These are phyloP conservation scores for Tanacetum coccineum DNA, from an alignment of 129 eudicot species.

Conservation along the genomic window DNA sequence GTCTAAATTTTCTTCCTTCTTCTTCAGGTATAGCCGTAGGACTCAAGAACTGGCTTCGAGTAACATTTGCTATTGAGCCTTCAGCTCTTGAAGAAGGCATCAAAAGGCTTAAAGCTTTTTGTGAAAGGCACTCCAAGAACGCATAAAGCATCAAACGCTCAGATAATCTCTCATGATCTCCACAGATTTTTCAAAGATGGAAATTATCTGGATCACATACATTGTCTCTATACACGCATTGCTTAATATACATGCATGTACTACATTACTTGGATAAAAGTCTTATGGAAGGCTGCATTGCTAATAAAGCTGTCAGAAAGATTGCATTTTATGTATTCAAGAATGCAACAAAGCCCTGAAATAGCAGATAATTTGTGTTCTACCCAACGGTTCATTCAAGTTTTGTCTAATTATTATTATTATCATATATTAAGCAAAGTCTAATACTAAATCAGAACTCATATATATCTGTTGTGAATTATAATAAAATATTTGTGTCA, in stretches of 20 bases:
- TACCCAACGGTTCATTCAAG: not conserved
- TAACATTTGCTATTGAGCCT: slow-evolving; percentile 72
- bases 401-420: too few relatives aligned
- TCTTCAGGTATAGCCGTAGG: slow-evolving; percentile 58
- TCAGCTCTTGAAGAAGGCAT: slow-evolving; percentile 66
- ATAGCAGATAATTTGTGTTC: not conserved
- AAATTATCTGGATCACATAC: not conserved
- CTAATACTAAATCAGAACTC: too few relatives aligned
- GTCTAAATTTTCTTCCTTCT: not conserved
- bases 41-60: slow-evolving; percentile 69
- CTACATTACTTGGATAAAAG: not conserved
- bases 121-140: slow-evolving; percentile 57
- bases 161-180: slow-evolving; percentile 11
- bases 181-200: not conserved
- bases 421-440: too few relatives aligned
- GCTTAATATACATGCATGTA: not conserved
- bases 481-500: too few relatives aligned
- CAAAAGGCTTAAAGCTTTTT: slow-evolving; percentile 57
- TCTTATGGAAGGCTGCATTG: not conserved
- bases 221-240: not conserved
- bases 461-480: too few relatives aligned
- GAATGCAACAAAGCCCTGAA: too few relatives aligned
- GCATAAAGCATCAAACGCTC: slow-evolving; percentile 10
- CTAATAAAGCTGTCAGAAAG: not conserved
- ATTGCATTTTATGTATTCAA: not conserved